Percentiles rank a stretch among this genome's conserved stretches.
These are phyloP conservation scores for Cryomyces antarcticus DNA, from an alignment of 495 filamentous ascomycete species.

Conservation along the genomic window DNA sequence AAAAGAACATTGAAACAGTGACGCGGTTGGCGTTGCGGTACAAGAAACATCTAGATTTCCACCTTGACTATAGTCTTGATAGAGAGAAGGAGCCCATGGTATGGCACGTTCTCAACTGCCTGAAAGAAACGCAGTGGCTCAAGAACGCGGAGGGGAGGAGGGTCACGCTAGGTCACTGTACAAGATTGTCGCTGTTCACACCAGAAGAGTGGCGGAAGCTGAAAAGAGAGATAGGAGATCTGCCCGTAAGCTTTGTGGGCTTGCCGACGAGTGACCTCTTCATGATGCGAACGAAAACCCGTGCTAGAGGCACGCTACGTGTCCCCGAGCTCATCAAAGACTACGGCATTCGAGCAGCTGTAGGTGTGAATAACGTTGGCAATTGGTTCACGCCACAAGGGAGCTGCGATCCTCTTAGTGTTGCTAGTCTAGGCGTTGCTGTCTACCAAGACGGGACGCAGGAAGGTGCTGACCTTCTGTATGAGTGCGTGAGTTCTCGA, in stretches of 20 bases:
- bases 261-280: constrained; percentile 56
- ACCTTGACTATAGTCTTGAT: constrained; percentile 52
- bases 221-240: constrained; percentile 22
- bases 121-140: constrained; percentile 29
- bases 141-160: constrained; percentile 13
- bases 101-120: constrained; percentile 29
- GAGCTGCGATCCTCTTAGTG: constrained; percentile 42
- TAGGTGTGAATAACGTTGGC: constrained; percentile 59
- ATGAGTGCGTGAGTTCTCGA: constrained; percentile 34
- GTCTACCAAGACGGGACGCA: constrained; percentile 47
- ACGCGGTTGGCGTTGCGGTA: constrained; percentile 26
- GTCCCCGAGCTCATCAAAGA: constrained; percentile 41
- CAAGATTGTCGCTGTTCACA: constrained; percentile 37
- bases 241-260: constrained; percentile 50
- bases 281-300: constrained; percentile 37
- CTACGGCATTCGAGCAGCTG: constrained; percentile 34
- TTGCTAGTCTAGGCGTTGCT: constrained; percentile 44
- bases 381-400: constrained; percentile 64
- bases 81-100: constrained; percentile 25
- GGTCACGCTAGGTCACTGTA: constrained; percentile 44
- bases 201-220: constrained; percentile 29
- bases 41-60: constrained; percentile 45
- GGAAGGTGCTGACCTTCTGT: constrained; percentile 32
- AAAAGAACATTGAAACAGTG: constrained; percentile 44
- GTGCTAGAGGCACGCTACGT: constrained; percentile 32